Conservation (phyloP, 2,329 filamentous ascomycete genomes). For the Trichoderma sp. region DNA sequence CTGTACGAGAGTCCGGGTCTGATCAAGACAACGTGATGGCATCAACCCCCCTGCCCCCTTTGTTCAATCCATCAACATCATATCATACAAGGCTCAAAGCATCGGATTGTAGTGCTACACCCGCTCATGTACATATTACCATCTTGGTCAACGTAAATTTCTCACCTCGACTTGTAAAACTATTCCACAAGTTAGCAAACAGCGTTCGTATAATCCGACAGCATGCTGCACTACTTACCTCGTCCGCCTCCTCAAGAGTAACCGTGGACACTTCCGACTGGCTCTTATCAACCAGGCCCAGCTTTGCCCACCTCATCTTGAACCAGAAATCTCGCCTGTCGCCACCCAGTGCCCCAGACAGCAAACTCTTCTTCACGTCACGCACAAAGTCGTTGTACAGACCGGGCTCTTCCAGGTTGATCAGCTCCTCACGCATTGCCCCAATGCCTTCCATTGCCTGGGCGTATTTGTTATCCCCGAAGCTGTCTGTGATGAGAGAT, state of each 20-base stretch:
- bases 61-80: background rate
- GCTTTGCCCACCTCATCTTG: constrained; percentile 63
- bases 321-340: constrained; percentile 84
- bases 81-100: background rate
- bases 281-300: constrained; percentile 72
- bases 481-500: constrained; percentile 68
- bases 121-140: background rate
- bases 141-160: background rate
- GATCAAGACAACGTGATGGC: background rate
- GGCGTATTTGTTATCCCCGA: constrained; percentile 74
- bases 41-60: background rate
- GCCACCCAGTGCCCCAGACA: constrained; percentile 71
- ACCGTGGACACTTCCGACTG: constrained; percentile 67
- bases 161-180: constrained; percentile 45
- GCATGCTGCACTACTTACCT: constrained; percentile 46
- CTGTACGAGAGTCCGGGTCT: too few species aligned
- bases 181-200: constrained; percentile 36
- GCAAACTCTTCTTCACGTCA: constrained; percentile 70
- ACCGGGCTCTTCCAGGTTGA: constrained; percentile 72
- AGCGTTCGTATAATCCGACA: background rate
- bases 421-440: constrained; percentile 76
- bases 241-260: constrained; percentile 69
- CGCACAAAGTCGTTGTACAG: constrained; percentile 75
- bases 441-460: constrained; percentile 74
- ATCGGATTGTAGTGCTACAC: background rate